Base-by-base conservation (phyloP, 2,329 filamentous ascomycete genomes). In the Microdochium nivale region DNA sequence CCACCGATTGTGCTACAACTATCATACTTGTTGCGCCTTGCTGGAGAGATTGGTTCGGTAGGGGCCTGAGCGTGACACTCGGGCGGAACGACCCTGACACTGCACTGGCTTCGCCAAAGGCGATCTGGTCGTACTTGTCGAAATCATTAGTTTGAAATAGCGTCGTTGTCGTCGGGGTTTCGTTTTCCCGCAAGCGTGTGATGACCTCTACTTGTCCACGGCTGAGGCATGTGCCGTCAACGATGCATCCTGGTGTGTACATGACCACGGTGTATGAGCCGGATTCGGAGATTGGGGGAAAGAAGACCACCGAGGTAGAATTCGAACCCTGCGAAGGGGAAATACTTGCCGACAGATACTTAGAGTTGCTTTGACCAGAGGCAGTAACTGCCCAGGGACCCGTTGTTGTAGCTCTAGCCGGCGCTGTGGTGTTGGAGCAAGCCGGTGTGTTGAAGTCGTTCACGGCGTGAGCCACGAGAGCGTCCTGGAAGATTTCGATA, bases 101-200 rank as follows among this genome's bases (percentile, higher is more conserved):
- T 51, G 84, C 84, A 63, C 97, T 90, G 51, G 99, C 83, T 58
- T 83, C 83, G 47, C 91, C 94, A 58, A 86, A 87, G 69, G 90
- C 96, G 53, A 99, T 84, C 59, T 88, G 84, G 64, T 99, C 94
- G 63, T 95, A 97, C 69, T 99, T 99, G 74, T 97, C 92, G 66
- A 86, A 95, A 65, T 95, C 80, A 70, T 99, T 99, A 19, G 91
- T 96, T 68, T 99, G 94, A 65, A 80, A 95, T 8, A 96, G 72
- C 0, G 80, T 77, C 1, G 76, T 81, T 25, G 80, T 67, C 65
- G 49, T 71, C 59, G 59, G 68, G 63, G 52, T 70, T 61, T 63
- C 75, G 11, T 56, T 61, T 58, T 73, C 70, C 2, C 82, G 79
- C 73, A 94, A 83, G 24, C 76, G 77, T 32, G 84, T 88, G 1